A percentile compares a stretch with the other conserved stretches of the same genome.
Evolutionary conservation across 768 basidiomycete genomes (phyloP).

Genomic region (Scleroderma bovista): DNA sequence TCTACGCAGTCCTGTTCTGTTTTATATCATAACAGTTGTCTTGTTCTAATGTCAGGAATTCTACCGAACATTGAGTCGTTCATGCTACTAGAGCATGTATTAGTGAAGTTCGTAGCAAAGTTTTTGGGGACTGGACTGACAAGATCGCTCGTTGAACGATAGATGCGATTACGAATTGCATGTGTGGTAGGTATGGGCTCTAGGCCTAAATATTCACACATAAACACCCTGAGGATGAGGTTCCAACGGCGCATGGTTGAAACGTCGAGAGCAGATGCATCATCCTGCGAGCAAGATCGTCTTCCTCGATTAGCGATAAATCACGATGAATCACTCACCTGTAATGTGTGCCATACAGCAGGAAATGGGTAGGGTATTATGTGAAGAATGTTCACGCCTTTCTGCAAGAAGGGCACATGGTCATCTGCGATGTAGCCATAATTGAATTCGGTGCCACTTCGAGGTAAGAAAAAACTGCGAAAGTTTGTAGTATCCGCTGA

Average conservation of each 20-base stretch:
- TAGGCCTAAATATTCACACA: conserved; percentile 83
- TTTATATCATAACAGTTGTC: neutral
- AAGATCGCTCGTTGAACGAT: conserved; percentile 41
- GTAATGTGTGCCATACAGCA: conserved; percentile 77
- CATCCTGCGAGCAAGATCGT: conserved; percentile 54
- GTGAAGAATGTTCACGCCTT: conserved; percentile 86
- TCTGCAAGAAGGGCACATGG: conserved; percentile 81
- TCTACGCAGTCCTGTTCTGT: conserved; percentile 2
- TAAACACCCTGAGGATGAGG: conserved; percentile 79
- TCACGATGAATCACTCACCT: conserved; percentile 38
- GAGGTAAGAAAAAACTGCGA: conserved; percentile 63
- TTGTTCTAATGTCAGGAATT: neutral
- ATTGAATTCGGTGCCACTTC: conserved; percentile 34
- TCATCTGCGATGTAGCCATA: conserved; percentile 80
- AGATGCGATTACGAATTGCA: conserved; percentile 19
- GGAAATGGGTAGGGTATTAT: conserved; percentile 90
- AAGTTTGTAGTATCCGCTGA: conserved; percentile 38
- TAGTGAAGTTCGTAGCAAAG: neutral
- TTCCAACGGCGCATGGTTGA: conserved; percentile 89
- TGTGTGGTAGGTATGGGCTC: conserved; percentile 39
- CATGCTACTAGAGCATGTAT: neutral
- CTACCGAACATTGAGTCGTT: neutral
- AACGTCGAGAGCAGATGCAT: conserved; percentile 78
- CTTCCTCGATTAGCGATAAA: neutral
- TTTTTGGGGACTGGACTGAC: conserved; percentile 29